phyloP scores from a whole-genome alignment of 305 asterid genomes.

The Fraxinus dipetala region DNA sequence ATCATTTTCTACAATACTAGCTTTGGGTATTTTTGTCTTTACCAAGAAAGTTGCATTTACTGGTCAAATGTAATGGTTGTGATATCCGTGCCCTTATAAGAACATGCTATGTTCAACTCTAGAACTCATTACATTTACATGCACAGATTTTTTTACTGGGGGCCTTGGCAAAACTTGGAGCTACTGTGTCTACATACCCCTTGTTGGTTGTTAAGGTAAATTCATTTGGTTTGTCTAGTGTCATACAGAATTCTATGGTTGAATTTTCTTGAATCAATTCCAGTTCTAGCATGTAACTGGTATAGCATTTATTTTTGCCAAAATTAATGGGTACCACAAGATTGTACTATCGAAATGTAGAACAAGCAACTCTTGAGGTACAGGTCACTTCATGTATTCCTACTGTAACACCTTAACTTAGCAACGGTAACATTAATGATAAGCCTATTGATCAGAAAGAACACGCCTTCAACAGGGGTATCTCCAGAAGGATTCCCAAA shows the following conservation, averaged over 20 bases:
- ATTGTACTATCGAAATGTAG: neutral
- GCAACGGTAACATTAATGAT: neutral
- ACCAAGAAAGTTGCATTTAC: constrained; percentile 9
- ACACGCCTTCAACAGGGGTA: neutral
- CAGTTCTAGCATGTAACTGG: neutral
- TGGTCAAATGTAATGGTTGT: neutral
- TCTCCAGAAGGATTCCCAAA: neutral
- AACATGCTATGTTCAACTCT: neutral
- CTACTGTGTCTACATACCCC: constrained; percentile 85
- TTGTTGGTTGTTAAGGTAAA: constrained; percentile 87
- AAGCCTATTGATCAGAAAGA: neutral
- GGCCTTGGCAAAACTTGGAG: constrained; percentile 92
- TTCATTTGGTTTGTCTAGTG: neutral
- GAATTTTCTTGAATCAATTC: constrained; percentile 1
- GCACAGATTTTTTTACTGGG: constrained; percentile 67
- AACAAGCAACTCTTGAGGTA: neutral
- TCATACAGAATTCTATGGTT: neutral
- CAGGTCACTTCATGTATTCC: neutral
- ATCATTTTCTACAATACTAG: constrained; percentile 15
- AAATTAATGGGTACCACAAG: neutral
- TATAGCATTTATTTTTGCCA: neutral
- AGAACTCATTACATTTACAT: constrained; percentile 8
- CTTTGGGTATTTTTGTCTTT: constrained; percentile 5
- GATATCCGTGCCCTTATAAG: constrained; percentile 12
- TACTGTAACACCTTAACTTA: neutral